Evolutionary conservation across 164 flowering plant genomes (phyloP).

Genomic region (Litsea cubeba): DNA sequence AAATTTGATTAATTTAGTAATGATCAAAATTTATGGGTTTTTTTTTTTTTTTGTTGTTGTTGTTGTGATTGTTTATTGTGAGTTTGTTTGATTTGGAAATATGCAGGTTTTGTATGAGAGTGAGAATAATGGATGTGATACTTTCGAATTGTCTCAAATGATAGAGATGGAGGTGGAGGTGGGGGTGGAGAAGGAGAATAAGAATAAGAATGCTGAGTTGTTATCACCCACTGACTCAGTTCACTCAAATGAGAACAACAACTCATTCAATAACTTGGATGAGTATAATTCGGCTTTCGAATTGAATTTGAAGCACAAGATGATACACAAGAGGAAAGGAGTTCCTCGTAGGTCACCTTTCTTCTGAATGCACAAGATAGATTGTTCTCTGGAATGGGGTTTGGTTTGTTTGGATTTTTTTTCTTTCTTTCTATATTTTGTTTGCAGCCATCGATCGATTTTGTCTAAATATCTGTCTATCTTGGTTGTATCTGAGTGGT

Average conservation of each 20-base stretch:
- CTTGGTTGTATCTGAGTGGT: too few species aligned
- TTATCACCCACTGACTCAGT: neutral
- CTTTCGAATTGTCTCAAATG: neutral
- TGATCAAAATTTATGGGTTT: neutral
- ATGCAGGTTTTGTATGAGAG: slow-evolving; percentile 6
- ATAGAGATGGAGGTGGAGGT: neutral
- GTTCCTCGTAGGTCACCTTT: slow-evolving; percentile 50
- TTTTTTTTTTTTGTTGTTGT: neutral
- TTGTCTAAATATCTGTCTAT: too few species aligned
- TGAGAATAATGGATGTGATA: neutral
- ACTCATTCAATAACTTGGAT: neutral
- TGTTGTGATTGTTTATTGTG: neutral
- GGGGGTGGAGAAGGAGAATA: neutral
- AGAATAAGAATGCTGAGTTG: neutral
- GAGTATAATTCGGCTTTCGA: neutral
- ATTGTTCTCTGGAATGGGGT: too few species aligned
- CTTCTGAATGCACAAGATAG: slow-evolving; percentile 10
- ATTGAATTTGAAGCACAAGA: slow-evolving; percentile 33
- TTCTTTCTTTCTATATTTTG: too few species aligned
- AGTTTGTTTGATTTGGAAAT: neutral
- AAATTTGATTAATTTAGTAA: neutral
- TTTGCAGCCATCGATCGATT: too few species aligned
- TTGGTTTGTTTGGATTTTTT: too few species aligned
- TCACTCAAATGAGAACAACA: neutral
- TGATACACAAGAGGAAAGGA: slow-evolving; percentile 48